A percentile compares a stretch with the other conserved stretches of the same genome.
phyloP scores from a whole-genome alignment of 495 filamentous ascomycete genomes.

The Baudoinia panamericana region DNA sequence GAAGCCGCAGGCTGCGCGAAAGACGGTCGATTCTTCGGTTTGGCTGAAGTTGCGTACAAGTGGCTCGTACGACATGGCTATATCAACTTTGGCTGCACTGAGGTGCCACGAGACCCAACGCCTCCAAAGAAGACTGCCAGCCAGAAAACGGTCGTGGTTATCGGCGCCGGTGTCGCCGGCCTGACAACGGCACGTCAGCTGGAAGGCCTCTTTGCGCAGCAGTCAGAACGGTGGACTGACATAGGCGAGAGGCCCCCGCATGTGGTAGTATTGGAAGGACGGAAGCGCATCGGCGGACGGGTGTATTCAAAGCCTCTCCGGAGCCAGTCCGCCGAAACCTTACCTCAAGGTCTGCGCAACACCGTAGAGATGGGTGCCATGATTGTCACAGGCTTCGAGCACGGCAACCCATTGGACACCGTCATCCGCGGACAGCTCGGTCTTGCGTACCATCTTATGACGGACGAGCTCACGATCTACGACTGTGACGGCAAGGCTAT shows the following conservation, averaged over 20 bases:
- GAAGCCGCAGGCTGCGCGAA: constrained; percentile 89
- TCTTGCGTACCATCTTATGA: constrained; percentile 70
- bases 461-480: constrained; percentile 78
- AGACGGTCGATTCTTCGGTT: constrained; percentile 78
- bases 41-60: constrained; percentile 78
- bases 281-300: constrained; percentile 78
- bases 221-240: constrained; percentile 48
- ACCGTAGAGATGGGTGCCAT: constrained; percentile 95
- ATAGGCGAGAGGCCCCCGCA: constrained; percentile 51
- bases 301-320: constrained; percentile 83
- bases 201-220: constrained; percentile 68
- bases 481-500: constrained; percentile 75
- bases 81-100: constrained; percentile 91
- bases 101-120: constrained; percentile 39
- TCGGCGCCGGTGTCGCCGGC: constrained; percentile 91
- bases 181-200: constrained; percentile 86
- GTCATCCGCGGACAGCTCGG: constrained; percentile 84
- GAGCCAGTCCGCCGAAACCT: constrained; percentile 38
- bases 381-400: constrained; percentile 92
- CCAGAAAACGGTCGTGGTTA: constrained; percentile 60
- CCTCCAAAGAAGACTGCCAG: constrained; percentile 34
- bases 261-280: constrained; percentile 75
- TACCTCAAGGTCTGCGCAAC: constrained; percentile 42
- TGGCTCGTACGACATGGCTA: constrained; percentile 86
- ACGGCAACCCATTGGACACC: constrained; percentile 83